Base-by-base conservation (phyloP, 1,139 yeast species). In the Arxiozyma slooffiae region DNA sequence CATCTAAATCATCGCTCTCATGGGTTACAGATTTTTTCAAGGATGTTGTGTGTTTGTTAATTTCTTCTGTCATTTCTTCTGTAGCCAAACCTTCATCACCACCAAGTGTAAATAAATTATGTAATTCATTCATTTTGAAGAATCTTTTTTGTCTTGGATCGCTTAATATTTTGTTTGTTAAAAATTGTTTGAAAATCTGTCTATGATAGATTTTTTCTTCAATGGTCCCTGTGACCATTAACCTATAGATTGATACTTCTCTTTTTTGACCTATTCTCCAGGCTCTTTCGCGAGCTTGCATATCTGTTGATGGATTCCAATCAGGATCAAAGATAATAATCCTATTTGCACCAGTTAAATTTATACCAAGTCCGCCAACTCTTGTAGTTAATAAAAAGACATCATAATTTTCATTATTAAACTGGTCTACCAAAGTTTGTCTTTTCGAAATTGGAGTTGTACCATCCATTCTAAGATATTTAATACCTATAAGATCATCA, bases 231-330 rank as follows among this genome's bases (percentile, higher is more conserved):
- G 97, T 89, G 37, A 92, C 86, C 89, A 92, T 88, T 44, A 92
- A 70, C 51, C 98, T 71, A 60, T 90, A 94, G 39, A 92, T 90
- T 3, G 90, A 81, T n/a, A 92, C 97, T 60, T 90, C 96, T 56
- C 82, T 81, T 64, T 85, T 90, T 63, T 92, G 98, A 0, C 98
- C 98, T 55, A 92, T 75, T 58, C 98, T 74, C 98, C 98, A 92
- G 0, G 97, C 97, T 48, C 98, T 71, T 67, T 92, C 98, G 55
- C 98, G 73, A 0, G 98, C 98, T 67, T 92, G 98, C 56, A 92
- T 78, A 71, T 92, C 98, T 0, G 97, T 92, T 0, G 97, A 88
- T 0, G 98, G 98, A 62, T 92, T 92, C 98, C 98, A 92, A 66
- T 92, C 98, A 0, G 98, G 98, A 62, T 92, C 98, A 64, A 77